Percentiles rank a stretch among this genome's conserved stretches.
Conservation (phyloP, 2,329 filamentous ascomycete species). For the Alternaria ventricosa region DNA sequence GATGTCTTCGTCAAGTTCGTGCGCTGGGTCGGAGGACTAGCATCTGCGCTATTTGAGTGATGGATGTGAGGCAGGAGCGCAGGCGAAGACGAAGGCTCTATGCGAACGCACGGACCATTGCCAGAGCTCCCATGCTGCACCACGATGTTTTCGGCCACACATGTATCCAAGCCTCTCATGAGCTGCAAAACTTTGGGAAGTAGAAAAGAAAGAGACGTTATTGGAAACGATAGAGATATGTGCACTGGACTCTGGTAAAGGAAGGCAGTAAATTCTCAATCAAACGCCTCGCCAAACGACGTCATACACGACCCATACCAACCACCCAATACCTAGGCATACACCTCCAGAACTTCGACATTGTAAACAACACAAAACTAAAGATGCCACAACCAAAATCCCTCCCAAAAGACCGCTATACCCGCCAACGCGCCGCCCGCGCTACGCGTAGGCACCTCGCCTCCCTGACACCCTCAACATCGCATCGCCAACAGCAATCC, state of each 20-base stretch:
- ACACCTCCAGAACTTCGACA: too few species aligned
- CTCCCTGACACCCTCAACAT: slow-evolving; percentile 24
- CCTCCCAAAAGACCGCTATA: slow-evolving; percentile 7
- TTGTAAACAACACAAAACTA: too few species aligned
- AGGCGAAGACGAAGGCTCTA: neutral
- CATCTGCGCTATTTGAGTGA: too few species aligned
- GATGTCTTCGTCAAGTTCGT: neutral
- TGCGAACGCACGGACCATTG: neutral
- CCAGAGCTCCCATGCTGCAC: neutral
- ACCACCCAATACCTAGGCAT: too few species aligned
- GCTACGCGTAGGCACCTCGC: slow-evolving; percentile 23
- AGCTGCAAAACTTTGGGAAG: too few species aligned
- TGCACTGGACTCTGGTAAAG: accelerated
- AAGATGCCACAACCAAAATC: slow-evolving; percentile 6
- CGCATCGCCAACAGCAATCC: slow-evolving; percentile 26
- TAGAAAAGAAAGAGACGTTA: too few species aligned
- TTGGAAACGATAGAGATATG: too few species aligned
- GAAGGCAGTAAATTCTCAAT: neutral
- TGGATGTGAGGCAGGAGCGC: neutral
- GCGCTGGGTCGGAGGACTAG: too few species aligned
- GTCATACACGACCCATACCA: neutral
- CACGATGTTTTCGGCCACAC: neutral
- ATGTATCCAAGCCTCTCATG: too few species aligned
- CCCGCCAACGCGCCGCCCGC: slow-evolving; percentile 20
- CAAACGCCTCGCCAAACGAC: neutral